Evolutionary conservation across 2,329 filamentous ascomycete genomes (phyloP).

Genomic region (Plectosphaerella plurivora): DNA sequence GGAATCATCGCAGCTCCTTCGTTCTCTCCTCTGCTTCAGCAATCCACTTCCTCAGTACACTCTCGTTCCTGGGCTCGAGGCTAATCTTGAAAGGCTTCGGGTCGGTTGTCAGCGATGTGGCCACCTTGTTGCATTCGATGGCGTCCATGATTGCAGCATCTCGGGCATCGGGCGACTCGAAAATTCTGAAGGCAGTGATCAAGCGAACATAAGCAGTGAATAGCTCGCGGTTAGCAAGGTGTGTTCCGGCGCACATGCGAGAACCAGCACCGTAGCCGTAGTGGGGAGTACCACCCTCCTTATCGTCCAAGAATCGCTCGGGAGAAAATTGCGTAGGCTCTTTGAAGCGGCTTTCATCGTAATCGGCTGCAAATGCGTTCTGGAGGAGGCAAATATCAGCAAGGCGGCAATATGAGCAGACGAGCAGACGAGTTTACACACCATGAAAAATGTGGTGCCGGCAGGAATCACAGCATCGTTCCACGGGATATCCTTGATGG

Average conservation of each 20-base stretch:
- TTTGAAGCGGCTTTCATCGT: slow-evolving; percentile 65
- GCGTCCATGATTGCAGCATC: slow-evolving; percentile 51
- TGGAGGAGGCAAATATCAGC: background rate
- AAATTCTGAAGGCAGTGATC: slow-evolving; percentile 53
- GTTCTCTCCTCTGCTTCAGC: slow-evolving; percentile 46
- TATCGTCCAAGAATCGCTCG: slow-evolving; percentile 61
- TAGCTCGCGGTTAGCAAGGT: slow-evolving; percentile 59
- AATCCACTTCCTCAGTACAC: slow-evolving; percentile 45
- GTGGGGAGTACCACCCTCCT: slow-evolving; percentile 52
- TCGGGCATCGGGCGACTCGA: slow-evolving; percentile 35
- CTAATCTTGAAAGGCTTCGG: slow-evolving; percentile 60
- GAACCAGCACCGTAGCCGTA: slow-evolving; percentile 60
- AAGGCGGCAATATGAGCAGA: slow-evolving; percentile 21
- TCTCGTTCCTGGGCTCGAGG: slow-evolving; percentile 40
- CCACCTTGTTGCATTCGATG: slow-evolving; percentile 51
- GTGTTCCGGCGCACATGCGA: slow-evolving; percentile 59
- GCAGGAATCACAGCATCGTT: slow-evolving; percentile 64
- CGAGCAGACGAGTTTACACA: slow-evolving; percentile 16
- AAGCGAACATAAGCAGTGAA: slow-evolving; percentile 57
- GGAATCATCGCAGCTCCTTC: slow-evolving; percentile 30
- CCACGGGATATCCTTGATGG: slow-evolving; percentile 68
- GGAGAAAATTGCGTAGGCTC: slow-evolving; percentile 60
- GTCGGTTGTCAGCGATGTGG: slow-evolving; percentile 56
- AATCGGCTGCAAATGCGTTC: slow-evolving; percentile 71
- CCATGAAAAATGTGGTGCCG: slow-evolving; percentile 77